Percentiles rank a stretch among this genome's conserved stretches.
phyloP scores from a whole-genome alignment of 257 asterid species.

The Petunia axillaris region DNA sequence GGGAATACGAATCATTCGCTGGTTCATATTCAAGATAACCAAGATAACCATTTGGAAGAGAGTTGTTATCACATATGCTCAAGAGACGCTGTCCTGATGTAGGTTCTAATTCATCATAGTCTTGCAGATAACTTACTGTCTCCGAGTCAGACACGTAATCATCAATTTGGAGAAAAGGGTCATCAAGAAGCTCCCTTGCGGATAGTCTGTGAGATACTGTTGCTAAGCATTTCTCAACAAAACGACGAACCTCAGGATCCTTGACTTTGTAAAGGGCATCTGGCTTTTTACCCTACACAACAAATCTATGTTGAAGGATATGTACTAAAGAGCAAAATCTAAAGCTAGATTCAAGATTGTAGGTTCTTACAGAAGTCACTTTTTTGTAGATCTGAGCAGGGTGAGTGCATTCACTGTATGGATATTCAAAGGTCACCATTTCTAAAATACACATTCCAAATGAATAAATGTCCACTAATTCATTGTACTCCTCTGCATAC shows the following conservation, averaged over 20 bases:
- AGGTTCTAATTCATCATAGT: constrained; percentile 49
- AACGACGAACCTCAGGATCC: constrained; percentile 78
- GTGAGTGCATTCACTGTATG: constrained; percentile 84
- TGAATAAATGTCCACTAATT: constrained; percentile 78
- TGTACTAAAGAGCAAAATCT: constrained; percentile 11
- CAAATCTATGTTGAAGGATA: constrained; percentile 13
- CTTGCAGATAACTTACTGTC: constrained; percentile 45
- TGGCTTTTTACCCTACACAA: constrained; percentile 77
- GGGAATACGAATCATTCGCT: constrained; percentile 48
- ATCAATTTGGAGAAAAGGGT: constrained; percentile 74
- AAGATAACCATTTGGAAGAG: constrained; percentile 57
- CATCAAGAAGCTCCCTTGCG: constrained; percentile 87
- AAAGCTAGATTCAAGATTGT: background rate
- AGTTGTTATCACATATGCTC: constrained; percentile 50
- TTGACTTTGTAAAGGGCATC: constrained; percentile 75
- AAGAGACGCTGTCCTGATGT: constrained; percentile 53
- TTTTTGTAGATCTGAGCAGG: constrained; percentile 92
- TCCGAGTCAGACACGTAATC: constrained; percentile 53
- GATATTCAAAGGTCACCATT: constrained; percentile 88
- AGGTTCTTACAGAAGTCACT: constrained; percentile 73
- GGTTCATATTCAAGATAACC: constrained; percentile 52
- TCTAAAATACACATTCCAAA: constrained; percentile 94
- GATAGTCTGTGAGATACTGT: constrained; percentile 71
- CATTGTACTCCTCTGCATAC: constrained; percentile 82
- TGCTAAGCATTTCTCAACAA: constrained; percentile 89